Evolutionary conservation across 441 rosid species (phyloP), one percentile per base, ranked within the genome.

Genomic region (Aleurites moluccanus): DNA sequence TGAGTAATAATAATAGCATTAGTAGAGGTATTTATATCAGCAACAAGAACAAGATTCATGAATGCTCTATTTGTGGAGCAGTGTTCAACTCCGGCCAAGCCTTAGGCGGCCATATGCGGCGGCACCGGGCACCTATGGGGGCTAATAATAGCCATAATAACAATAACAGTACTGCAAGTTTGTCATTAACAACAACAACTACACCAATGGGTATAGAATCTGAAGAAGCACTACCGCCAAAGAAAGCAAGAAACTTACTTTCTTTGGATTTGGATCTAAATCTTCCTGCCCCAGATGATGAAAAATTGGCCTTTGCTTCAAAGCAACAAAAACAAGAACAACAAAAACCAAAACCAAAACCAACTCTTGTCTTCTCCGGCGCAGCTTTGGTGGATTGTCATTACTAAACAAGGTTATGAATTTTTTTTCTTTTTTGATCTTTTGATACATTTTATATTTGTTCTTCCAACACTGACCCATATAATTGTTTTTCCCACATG

Each of bases 81-180:
- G 93, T 88, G 72, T 95, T 95, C 64, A 86, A 86, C 3, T 95
- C 99, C 0, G 99, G 99, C 5, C 99, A 95, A 83, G 98, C 98
- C 18, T 81, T 94, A 64, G 97, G 98, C 1, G 98, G 98, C 23
- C 98, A 92, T 70, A 94, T 94, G 99, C 80, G 99, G 82, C 80
- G 98, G 75, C 99, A 94, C 68, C 79, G 98, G 69, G 85, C 88
- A 0, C 84, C 91, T 0, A 73, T 83, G 1, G 73, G 81, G 74
- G 49, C 78, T 4, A 10, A 21, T 45, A 38, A 38, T n/a, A 76
- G n/a, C 27, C 23, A 62, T 25, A 77, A 49, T 47, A 47, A 8
- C 3, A 47, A 47, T 52, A 52, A 15, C 4, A 52, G 7, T 4
- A 9, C 69, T 74, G 76, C 88, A 42, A 72, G 79, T 50, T 80